Base-by-base conservation (phyloP, 306 rosid genomes). In the Dalbergia oliveri region DNA sequence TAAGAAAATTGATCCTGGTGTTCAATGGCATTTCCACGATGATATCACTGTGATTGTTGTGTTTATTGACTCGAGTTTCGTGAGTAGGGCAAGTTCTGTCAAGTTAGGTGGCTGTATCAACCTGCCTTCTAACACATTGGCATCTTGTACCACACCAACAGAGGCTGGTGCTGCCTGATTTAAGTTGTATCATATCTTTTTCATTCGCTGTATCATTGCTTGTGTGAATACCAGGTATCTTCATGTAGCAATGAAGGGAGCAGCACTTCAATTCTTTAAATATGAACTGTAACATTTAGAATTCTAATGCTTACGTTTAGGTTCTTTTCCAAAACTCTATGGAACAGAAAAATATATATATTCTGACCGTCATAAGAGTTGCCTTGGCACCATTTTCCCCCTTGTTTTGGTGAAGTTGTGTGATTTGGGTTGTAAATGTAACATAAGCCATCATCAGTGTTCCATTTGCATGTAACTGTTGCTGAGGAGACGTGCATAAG, bases 291-390 rank as follows among this genome's bases (percentile, higher is more conserved):
- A 54, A 54, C 60, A 15, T 54, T n/a, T 54, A 54, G 60, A n/a
- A n/a, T n/a, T n/a, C n/a, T n/a, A 54, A n/a, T 54, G n/a, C 60
- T 54, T 21, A 50, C 12, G 60, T 16, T 54, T 54, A n/a, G n/a
- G 60, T n/a, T 54, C 60, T 15, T 54, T 54, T 15, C 60, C 60
- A 15, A 18, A 54, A 54, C 5, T 54, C 60, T 5, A 16, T 15
- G 5, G 23, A 79, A 83, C 86, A 84, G 23, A 74, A 31, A 8
- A 56, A 51, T 51, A 51, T 51, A 51, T 51, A 12, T 49, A 54
- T 54, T 13, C 18, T 54, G 63, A 82, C 86, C 68, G 73, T 77
- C 72, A 75, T 82, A 57, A n/a, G 69, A 84, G 86, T 81, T 58
- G 57, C 57, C 57, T 4, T 15, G 57, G 19, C 57, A 51, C 57